Conservation (phyloP, 1,284 basidiomycete species). For the Lignosus rhinocerotis region DNA sequence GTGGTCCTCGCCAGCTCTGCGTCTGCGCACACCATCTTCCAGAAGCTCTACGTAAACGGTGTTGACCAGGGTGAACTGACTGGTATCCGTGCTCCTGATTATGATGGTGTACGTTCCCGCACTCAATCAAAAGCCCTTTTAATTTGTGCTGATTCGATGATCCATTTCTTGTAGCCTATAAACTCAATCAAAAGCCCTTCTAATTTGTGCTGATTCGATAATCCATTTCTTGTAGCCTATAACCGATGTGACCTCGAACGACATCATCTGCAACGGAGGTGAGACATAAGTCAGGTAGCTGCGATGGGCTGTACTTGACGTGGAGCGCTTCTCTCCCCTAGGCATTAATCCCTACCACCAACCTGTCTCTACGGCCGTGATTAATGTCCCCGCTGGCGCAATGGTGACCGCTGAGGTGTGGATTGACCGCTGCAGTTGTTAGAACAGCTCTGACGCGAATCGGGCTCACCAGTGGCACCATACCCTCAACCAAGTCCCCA, state of each 20-base stretch:
- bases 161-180: too few relatives aligned
- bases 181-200: too few relatives aligned
- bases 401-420: constrained; percentile 47
- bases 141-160: too few relatives aligned
- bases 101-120: constrained; percentile 29
- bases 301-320: not conserved
- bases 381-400: constrained; percentile 52
- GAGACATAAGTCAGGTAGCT: not conserved
- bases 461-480: constrained; percentile 16
- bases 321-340: not conserved
- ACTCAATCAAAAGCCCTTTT: too few relatives aligned
- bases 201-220: too few relatives aligned
- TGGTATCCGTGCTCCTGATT: constrained; percentile 39
- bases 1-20: not conserved
- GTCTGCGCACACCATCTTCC: constrained; percentile 37
- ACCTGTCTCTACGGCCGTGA: constrained; percentile 48
- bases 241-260: constrained; percentile 54
- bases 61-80: constrained; percentile 39
- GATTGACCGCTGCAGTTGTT: not conserved
- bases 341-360: constrained; percentile 58
- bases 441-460: not conserved
- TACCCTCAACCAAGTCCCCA: constrained; percentile 25
- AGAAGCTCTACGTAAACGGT: constrained; percentile 40
- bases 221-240: constrained; percentile 43
- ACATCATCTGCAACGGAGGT: constrained; percentile 59